Base-by-base conservation (phyloP, 805 yeast genomes). In the Candida suzukii region DNA sequence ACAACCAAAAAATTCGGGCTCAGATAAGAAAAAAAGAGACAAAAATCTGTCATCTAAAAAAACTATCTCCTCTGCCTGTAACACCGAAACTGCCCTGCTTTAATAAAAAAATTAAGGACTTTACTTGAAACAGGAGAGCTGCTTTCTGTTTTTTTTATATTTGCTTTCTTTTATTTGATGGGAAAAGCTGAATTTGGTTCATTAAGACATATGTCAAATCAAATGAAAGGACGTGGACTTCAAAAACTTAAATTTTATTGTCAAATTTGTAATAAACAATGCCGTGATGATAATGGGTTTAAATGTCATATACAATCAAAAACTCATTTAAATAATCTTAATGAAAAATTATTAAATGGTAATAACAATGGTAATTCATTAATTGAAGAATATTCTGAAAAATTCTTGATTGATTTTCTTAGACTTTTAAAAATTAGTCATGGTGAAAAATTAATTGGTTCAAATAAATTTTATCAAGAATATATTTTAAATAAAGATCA, bases 251-350 rank as follows among this genome's bases (percentile, higher is more conserved):
- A 78, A 46, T 91, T 78, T 71, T 95, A 88, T 61, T 93, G 99
- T 60, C 98, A 83, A 58, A 72, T 87, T 3, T 93, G 99, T 55
- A 77, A 73, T 56, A 88, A 91, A 54, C 99, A 93, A 63, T 90
- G 98, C 58, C 67, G 97, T 41, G 99, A 95, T 58, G 95, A 85
- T 47, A 91, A 93, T 63, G 99, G 99, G 21, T 93, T 85, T 67
- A 83, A 84, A 53, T 83, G 91, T 53, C 99, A 93, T 59, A 71
- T 82, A n/a, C 70, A 72, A 47, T 80, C 95, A n/a, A 87, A 85
- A 35, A 69, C 84, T 2, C 99, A 93, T 57, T 61, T 74, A 37
- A 73, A 76, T 17, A 76, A 74, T 40, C 73, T 84, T 35, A 60
- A 70, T 1, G 30, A 34, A 17, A 66, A 70, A 5, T 58, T 77